Percentiles rank a stretch among this genome's conserved stretches.
phyloP scores from a whole-genome alignment of 331 rosid genomes.

The Malus hybrid region DNA sequence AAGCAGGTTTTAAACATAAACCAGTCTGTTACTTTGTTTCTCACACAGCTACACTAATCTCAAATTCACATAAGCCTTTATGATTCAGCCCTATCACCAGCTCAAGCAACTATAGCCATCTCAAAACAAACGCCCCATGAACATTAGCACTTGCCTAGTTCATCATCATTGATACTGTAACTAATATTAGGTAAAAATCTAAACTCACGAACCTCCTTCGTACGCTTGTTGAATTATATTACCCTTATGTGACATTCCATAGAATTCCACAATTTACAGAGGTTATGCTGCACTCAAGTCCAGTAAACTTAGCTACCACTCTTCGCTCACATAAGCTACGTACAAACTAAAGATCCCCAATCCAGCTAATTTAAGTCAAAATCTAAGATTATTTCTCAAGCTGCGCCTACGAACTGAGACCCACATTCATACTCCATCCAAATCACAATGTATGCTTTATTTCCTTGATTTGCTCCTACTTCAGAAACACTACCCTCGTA shows the following conservation, averaged over 20 bases:
- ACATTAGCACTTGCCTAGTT: neutral
- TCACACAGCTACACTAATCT: neutral
- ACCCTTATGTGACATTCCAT: neutral
- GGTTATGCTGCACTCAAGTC: neutral
- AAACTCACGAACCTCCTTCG: neutral
- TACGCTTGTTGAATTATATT: neutral
- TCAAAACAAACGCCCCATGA: neutral
- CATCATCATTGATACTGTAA: neutral
- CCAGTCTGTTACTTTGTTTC: neutral
- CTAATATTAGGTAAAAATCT: neutral
- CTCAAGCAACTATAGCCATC: neutral
- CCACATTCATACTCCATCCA: neutral
- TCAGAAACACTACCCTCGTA: neutral
- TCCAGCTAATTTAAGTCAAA: neutral
- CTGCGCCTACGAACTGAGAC: neutral
- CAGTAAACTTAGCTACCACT: neutral
- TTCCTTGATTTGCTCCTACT: neutral
- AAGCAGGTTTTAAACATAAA: neutral
- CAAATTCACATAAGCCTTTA: neutral
- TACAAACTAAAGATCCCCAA: neutral
- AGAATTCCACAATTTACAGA: neutral
- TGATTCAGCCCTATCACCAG: neutral
- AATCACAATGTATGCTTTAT: neutral
- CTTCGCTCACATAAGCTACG: neutral
- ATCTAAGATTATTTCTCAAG: neutral